Conservation (phyloP, 768 basidiomycete genomes). For the Lactarius deliciosus region DNA sequence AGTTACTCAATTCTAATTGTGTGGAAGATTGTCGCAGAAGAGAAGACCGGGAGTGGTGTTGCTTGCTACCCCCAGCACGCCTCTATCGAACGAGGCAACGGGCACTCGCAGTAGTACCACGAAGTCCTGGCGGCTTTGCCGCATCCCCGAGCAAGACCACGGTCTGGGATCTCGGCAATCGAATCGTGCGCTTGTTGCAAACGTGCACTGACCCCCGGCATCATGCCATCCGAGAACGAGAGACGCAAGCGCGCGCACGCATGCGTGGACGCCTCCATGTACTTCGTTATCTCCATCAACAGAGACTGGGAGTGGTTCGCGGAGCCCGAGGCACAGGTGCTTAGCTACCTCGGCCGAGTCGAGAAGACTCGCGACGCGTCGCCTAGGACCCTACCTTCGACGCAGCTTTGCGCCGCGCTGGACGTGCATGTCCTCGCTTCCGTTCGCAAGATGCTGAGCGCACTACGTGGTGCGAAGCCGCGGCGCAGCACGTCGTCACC, state of each 20-base stretch:
- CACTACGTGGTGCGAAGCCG: background rate
- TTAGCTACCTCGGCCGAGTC: conserved; percentile 9
- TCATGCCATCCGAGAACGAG: conserved; percentile 2
- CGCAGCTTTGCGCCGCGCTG: conserved; percentile 9
- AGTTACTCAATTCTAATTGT: conserved; percentile 4
- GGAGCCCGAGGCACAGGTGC: conserved; percentile 7
- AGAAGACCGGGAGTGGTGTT: too few species aligned
- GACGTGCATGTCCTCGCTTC: conserved; percentile 21
- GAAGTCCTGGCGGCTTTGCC: too few species aligned
- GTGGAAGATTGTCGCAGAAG: background rate
- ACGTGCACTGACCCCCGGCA: conserved; percentile 17
- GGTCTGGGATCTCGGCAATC: background rate
- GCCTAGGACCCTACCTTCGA: background rate
- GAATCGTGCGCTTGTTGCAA: conserved; percentile 13
- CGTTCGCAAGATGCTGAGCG: background rate
- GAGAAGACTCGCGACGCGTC: conserved; percentile 5
- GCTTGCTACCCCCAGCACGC: too few species aligned
- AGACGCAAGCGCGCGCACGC: background rate
- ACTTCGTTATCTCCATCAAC: conserved; percentile 10
- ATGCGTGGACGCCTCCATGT: conserved; percentile 13
- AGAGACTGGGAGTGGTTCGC: conserved; percentile 12
- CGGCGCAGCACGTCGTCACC: conserved; percentile 3
- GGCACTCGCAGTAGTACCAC: too few species aligned
- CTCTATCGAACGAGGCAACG: too few species aligned
- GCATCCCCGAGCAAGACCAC: too few species aligned